These are phyloP conservation scores for Podaxis sp. DNA, from an alignment of 768 basidiomycete genomes.

Conservation along the genomic window DNA sequence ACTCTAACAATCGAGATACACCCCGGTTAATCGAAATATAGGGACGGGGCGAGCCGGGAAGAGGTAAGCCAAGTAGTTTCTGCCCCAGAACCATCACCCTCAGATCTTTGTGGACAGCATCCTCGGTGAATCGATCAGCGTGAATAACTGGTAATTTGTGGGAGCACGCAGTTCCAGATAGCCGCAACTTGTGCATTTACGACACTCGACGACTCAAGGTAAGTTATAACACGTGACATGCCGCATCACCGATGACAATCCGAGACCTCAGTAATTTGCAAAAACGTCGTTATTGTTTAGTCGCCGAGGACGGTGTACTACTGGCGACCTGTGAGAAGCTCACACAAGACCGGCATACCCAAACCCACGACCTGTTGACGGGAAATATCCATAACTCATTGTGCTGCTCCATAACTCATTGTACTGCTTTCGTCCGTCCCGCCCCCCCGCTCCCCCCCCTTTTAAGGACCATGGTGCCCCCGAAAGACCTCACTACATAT, in stretches of 20 bases:
- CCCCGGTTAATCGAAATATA: neutral
- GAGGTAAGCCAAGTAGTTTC: neutral
- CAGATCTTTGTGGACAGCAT: neutral
- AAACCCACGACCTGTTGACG: too few relatives aligned
- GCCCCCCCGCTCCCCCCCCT: too few relatives aligned
- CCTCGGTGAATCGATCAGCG: neutral
- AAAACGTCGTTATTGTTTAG: neutral
- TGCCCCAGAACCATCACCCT: neutral
- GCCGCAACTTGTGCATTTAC: too few relatives aligned
- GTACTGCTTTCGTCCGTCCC: neutral
- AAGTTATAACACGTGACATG: neutral
- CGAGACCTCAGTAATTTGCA: conserved; percentile 1
- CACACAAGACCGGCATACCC: too few relatives aligned
- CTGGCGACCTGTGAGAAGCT: too few relatives aligned
- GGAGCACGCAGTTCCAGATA: neutral
- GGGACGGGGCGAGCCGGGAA: neutral
- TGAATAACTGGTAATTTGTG: neutral
- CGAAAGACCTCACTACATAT: neutral
- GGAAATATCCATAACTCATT: neutral
- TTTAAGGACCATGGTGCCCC: neutral
- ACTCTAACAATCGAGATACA: neutral
- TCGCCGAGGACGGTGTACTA: too few relatives aligned
- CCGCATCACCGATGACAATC: neutral
- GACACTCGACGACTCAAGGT: neutral
- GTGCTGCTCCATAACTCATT: neutral